phyloP scores from a whole-genome alignment of 176 grass and related monocot genomes.

The Oryza coarctata region DNA sequence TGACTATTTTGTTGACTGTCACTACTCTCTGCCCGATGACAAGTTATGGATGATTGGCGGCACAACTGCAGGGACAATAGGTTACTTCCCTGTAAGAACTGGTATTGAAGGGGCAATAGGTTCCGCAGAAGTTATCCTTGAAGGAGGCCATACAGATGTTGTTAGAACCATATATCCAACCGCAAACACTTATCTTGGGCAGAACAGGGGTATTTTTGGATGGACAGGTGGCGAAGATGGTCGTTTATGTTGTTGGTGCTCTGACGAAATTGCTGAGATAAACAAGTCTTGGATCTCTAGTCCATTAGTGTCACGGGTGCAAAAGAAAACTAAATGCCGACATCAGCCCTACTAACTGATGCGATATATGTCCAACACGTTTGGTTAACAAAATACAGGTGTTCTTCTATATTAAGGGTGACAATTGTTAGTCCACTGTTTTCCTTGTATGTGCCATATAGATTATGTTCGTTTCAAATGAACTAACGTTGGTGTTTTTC shows the following conservation, averaged over 20 bases:
- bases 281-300: slow-evolving; percentile 77
- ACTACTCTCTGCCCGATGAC: slow-evolving; percentile 71
- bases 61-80: slow-evolving; percentile 64
- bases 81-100: slow-evolving; percentile 73
- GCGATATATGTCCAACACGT: not conserved
- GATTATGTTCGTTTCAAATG: not conserved
- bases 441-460: not conserved
- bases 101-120: slow-evolving; percentile 39
- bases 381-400: not conserved
- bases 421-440: not conserved
- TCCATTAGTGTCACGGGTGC: slow-evolving; percentile 42
- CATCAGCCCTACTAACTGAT: slow-evolving; percentile 68
- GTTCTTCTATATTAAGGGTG: not conserved
- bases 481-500: not conserved
- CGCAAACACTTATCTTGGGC: slow-evolving; percentile 31
- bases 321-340: slow-evolving; percentile 49
- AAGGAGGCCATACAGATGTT: slow-evolving; percentile 75
- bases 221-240: slow-evolving; percentile 97
- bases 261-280: slow-evolving; percentile 35
- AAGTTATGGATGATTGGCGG: slow-evolving; percentile 76
- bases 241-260: slow-evolving; percentile 80
- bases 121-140: slow-evolving; percentile 67
- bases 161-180: slow-evolving; percentile 64
- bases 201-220: slow-evolving; percentile 67
- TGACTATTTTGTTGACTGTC: slow-evolving; percentile 93